A percentile compares a stretch with the other conserved stretches of the same genome.
These are phyloP conservation scores for Hypoxylon sp. DNA, from an alignment of 2,329 filamentous ascomycete species.

Conservation along the genomic window DNA sequence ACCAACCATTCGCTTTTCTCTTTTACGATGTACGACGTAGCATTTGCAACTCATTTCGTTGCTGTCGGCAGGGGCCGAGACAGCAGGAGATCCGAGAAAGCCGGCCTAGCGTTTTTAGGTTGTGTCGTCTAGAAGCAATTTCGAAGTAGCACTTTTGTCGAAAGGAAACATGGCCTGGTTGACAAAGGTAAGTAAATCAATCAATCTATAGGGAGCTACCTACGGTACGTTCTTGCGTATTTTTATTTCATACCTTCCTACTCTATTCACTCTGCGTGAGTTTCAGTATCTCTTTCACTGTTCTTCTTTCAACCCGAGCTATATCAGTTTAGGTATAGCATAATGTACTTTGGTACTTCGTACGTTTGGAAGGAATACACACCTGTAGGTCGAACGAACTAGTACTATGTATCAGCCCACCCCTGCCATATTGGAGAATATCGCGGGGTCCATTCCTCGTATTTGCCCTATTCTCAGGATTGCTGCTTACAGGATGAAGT, in stretches of 20 bases:
- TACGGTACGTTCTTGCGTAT: no score
- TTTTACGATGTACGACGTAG: conserved; percentile 24
- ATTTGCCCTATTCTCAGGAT: conserved; percentile 32
- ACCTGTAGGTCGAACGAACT: conserved; percentile 18
- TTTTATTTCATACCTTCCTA: no score
- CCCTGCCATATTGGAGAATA: conserved; percentile 21
- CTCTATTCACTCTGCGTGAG: no score
- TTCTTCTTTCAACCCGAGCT: conserved; percentile 15
- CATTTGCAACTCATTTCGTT: conserved; percentile 8
- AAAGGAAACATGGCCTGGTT: no score
- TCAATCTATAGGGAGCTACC: no score
- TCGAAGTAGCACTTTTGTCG: no score
- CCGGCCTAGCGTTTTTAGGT: conserved; percentile 4
- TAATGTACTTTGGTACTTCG: no score
- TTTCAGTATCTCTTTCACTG: conserved; percentile 8
- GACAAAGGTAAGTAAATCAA: no score
- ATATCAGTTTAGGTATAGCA: no score
- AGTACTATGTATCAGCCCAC: neutral
- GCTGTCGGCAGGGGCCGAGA: conserved; percentile 18
- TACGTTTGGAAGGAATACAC: no score
- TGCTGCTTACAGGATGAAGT: conserved; percentile 5
- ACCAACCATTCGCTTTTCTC: conserved; percentile 8
- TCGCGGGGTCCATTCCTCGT: conserved; percentile 31
- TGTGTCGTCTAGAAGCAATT: no score
- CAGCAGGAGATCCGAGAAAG: conserved; percentile 13